These are phyloP conservation scores for Haberlea rhodopensis DNA, from an alignment of 257 asterid species.

Conservation along the genomic window DNA sequence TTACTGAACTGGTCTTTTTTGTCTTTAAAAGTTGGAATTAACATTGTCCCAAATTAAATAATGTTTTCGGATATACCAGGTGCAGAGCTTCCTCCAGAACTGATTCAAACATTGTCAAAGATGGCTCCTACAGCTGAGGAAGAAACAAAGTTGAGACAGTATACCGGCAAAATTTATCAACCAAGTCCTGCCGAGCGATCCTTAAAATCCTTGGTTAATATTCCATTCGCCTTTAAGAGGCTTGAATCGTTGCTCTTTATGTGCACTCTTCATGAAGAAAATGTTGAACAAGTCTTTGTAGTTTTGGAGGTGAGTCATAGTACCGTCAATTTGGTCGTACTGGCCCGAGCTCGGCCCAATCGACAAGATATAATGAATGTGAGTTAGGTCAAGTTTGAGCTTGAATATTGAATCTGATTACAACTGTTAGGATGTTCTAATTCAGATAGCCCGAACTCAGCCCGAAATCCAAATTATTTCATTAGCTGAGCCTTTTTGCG, in stretches of 20 bases:
- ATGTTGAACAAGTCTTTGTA: constrained; percentile 52
- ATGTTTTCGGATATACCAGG: constrained; percentile 51
- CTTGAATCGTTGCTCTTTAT: constrained; percentile 67
- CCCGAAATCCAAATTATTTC: too few relatives aligned
- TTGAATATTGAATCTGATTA: too few relatives aligned
- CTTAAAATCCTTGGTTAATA: constrained; percentile 70
- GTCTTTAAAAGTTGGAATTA: too few relatives aligned
- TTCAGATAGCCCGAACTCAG: too few relatives aligned
- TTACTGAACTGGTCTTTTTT: too few relatives aligned
- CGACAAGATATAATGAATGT: too few relatives aligned
- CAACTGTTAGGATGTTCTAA: too few relatives aligned
- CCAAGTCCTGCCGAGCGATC: constrained; percentile 84
- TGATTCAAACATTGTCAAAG: constrained; percentile 65
- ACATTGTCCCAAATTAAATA: constrained; percentile 20
- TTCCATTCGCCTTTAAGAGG: constrained; percentile 86
- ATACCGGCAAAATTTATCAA: constrained; percentile 75
- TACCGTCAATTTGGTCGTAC: too few relatives aligned
- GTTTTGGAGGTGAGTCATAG: constrained; percentile 67
- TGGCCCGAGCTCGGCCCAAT: too few relatives aligned
- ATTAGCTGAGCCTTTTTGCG: too few relatives aligned
- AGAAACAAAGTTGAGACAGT: constrained; percentile 79
- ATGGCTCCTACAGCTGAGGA: constrained; percentile 92
- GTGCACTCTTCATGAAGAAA: constrained; percentile 76
- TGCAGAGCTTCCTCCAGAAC: constrained; percentile 83
- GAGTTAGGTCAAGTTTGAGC: too few relatives aligned